These are phyloP conservation scores for Wickerhamiella occidentalis DNA, from an alignment of 805 yeast species.

Conservation along the genomic window DNA sequence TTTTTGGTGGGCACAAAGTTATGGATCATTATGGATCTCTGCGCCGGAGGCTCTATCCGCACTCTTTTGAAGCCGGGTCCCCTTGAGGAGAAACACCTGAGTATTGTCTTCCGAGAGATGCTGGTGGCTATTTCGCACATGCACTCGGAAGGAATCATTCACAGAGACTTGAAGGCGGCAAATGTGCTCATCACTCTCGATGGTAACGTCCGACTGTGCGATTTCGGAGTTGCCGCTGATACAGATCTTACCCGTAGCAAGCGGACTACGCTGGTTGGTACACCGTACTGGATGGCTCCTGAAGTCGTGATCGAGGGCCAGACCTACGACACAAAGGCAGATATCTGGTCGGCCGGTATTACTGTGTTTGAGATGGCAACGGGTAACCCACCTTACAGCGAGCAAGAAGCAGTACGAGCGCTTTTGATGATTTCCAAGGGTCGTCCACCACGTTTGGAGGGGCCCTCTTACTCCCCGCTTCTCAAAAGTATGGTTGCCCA, in stretches of 20 bases:
- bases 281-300: constrained; percentile 49
- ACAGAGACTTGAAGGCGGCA: constrained; percentile 94
- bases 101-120: constrained; percentile 75
- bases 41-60: constrained; percentile 92
- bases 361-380: constrained; percentile 91
- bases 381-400: constrained; percentile 95
- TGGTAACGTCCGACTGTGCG: constrained; percentile 86
- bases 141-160: constrained; percentile 84
- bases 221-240: constrained; percentile 97
- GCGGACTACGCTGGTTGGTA: constrained; percentile 80
- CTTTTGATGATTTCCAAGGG: constrained; percentile 87
- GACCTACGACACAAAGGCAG: constrained; percentile 59
- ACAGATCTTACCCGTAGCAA: constrained; percentile 60
- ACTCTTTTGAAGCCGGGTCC: constrained; percentile 77
- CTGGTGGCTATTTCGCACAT: constrained; percentile 66
- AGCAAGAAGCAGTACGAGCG: constrained; percentile 87
- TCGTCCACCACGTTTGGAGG: constrained; percentile 91
- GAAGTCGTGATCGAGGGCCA: constrained; percentile 36
- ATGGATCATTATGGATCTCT: constrained; percentile 96
- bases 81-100: constrained; percentile 71
- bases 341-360: constrained; percentile 94
- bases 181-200: constrained; percentile 80
- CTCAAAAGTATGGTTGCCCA: constrained; percentile 82
- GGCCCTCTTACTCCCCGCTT: constrained; percentile 60
- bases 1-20: constrained; percentile 76